A percentile compares a stretch with the other conserved stretches of the same genome.
Evolutionary conservation across 352 stramenopile genomes (phyloP).

Genomic region (Phytophthora pinifolia): DNA sequence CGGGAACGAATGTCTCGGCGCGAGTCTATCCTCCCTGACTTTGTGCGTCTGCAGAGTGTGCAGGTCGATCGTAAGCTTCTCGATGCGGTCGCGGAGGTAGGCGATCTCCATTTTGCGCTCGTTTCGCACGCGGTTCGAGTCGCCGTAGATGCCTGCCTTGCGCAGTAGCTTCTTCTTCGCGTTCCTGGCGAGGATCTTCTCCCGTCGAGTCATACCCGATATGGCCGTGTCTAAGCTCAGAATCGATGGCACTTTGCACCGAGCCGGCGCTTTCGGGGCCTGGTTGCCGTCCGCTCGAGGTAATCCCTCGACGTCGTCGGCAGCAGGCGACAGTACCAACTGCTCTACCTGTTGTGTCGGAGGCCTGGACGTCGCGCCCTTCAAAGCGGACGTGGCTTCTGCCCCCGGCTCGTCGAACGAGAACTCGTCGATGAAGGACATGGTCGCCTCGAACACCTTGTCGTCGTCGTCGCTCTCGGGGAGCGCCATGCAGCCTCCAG

Average conservation of each 20-base stretch:
- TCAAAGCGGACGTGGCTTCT: conserved; percentile 7
- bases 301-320: neutral
- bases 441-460: conserved; percentile 20
- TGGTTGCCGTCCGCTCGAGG: neutral
- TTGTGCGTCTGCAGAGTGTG: conserved; percentile 19
- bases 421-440: conserved; percentile 32
- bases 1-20: no score
- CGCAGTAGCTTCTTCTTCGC: conserved; percentile 26
- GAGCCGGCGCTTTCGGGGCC: neutral
- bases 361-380: neutral
- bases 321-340: neutral
- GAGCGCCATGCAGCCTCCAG: conserved; percentile 4
- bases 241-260: conserved; percentile 9
- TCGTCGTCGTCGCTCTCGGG: conserved; percentile 16
- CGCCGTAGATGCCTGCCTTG: conserved; percentile 16
- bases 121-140: conserved; percentile 31
- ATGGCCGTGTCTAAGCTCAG: conserved; percentile 14
- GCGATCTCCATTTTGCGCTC: conserved; percentile 43
- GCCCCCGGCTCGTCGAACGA: conserved; percentile 12
- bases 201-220: conserved; percentile 13
- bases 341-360: neutral
- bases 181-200: conserved; percentile 21
- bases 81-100: conserved; percentile 36
- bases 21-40: neutral
- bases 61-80: conserved; percentile 35